Evolutionary conservation across 331 rosid species (phyloP).

Genomic region (Spiraea crenata): DNA sequence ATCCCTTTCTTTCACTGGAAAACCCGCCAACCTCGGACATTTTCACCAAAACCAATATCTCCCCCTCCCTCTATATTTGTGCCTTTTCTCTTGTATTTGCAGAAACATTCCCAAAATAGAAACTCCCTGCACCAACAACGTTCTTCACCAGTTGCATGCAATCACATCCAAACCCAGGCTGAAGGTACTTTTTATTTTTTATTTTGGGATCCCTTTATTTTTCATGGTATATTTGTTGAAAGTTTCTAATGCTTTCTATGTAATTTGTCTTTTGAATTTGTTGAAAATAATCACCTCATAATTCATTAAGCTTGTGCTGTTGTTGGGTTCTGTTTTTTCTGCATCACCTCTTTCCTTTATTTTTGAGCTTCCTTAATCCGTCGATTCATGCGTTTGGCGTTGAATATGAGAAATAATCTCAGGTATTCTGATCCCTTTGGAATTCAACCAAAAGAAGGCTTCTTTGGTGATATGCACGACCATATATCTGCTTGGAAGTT

Average conservation of each 20-base stretch:
- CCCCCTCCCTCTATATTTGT: slow-evolving; percentile 14
- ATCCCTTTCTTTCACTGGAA: slow-evolving; percentile 27
- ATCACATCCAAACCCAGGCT: slow-evolving; percentile 3
- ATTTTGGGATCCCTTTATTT: background rate
- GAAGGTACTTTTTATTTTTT: background rate
- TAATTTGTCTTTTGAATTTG: background rate
- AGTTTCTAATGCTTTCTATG: background rate
- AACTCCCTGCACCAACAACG: slow-evolving; percentile 5
- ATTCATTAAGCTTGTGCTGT: background rate
- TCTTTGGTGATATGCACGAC: background rate
- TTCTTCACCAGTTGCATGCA: background rate
- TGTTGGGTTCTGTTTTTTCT: slow-evolving; percentile 4
- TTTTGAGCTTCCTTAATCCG: background rate
- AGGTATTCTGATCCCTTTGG: slow-evolving; percentile 1
- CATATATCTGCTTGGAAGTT: background rate
- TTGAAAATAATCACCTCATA: background rate
- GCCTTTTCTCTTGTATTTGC: background rate
- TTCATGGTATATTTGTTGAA: background rate
- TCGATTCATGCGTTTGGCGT: background rate
- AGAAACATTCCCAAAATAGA: slow-evolving; percentile 7
- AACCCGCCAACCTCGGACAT: slow-evolving; percentile 54
- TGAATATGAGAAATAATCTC: background rate
- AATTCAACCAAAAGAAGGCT: background rate
- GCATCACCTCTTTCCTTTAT: background rate
- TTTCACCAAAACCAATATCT: slow-evolving; percentile 23